Base-by-base conservation (phyloP, 2,329 filamentous ascomycete genomes). In the Trichoderma arundinaceum region DNA sequence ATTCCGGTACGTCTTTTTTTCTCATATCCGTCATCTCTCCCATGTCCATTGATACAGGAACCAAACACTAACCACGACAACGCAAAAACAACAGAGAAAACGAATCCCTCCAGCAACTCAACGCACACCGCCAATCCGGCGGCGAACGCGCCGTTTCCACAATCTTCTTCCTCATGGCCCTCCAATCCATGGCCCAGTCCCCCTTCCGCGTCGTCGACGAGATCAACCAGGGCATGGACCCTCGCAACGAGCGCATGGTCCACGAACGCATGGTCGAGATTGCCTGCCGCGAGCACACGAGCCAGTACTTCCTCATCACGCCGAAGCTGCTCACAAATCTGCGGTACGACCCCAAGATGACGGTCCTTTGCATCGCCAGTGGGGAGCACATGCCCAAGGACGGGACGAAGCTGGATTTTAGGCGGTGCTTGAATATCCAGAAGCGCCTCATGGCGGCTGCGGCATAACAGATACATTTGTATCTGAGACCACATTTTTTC, bases 181-280 rank as follows among this genome's bases (percentile, higher is more conserved):
- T 99, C 32, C 95, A 99, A 77, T 92, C 92, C 57, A 89, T 99
- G 73, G 94, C 95, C 15, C 91, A 93, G 73, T 93, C 94, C 3
- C 95, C 95, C 1, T 99, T 99, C 86, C 92, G 95, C 60, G 94
- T 99, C 57, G 95, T 99, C 66, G 95, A 99, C 78, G 95, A 99
- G 81, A 99, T 99, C 83, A 99, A 99, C 75, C 95, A 99, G 80
- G 95, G 95, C 70, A 99, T 99, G 95, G 95, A 99, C 77, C 95
- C 94, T 49, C 90, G 95, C 73, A 99, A 99, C 78, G 95, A 99
- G 79, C 91, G 95, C 71, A 96, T 97, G 87, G 94, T 99, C 15
- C 95, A 99, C 79, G 92, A 94, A 75, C 92, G 95, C 69, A 96
- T 99, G 91, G 95, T 99, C 8, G 93, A 97, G 74, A 97, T 99